Evolutionary conservation across 805 yeast species (phyloP), one percentile per base, ranked within the genome.

Genomic region (Candida stauntonica): DNA sequence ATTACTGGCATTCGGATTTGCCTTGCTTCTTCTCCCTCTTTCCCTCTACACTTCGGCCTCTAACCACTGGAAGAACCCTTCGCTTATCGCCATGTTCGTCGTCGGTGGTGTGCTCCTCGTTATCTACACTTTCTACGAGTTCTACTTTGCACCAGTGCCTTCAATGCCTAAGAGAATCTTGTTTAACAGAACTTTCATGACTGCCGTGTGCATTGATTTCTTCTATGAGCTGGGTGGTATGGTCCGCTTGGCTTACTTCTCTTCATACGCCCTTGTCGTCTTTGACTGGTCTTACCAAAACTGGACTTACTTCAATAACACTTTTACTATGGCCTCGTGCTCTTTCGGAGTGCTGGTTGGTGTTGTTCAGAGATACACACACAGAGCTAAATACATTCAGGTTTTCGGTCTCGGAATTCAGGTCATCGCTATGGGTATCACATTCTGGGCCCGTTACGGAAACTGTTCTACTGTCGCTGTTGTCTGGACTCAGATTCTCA

Each of bases 51-150:
- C 57, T 0, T 37, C 54, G 31, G 70, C 68, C 15, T 41, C 49
- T 19, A 54, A 57, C 29, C 59, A 58, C 5, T 68, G 66, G 62
- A 47, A 43, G 12, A 62, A 63, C 41, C 68, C 69, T 16, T 59
- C 63, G 35, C 54, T 70, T 52, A 69, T 70, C 44, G 73, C 66
- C 21, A 66, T 68, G 73, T 46, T 67, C 17, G 58, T 64, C 30
- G 57, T 66, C 44, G 73, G 74, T 42, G 60, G 62, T 29, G 41
- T 60, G 3, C 39, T 67, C 6, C 49, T 68, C 39, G 55, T 66
- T 17, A 41, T 45, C 7, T 67, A 61, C 41, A 54, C 52, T 5
- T 29, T 64, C 17, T 67, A 62, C 52, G 73, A 69, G 49, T 49
- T 52, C 34, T 58, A 36, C 36, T 48, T 53, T 24, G 62, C 68